Percentiles rank a stretch among this genome's conserved stretches.
Evolutionary conservation across 139 green algal species (phyloP).

Genomic region (Ettlia oleoabundans): DNA sequence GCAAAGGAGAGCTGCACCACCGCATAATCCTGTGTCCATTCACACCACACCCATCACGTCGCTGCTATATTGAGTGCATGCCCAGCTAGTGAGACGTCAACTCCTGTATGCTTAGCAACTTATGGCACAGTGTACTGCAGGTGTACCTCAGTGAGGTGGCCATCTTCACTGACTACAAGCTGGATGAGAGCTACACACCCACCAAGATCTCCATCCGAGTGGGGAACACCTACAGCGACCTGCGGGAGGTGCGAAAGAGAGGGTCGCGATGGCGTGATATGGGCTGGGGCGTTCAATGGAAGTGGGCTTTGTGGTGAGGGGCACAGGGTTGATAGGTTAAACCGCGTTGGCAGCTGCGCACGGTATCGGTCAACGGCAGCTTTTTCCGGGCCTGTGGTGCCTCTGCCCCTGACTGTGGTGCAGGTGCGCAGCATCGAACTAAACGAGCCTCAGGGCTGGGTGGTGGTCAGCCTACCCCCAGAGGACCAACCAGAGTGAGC

Average conservation of each 20-base stretch:
- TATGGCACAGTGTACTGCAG: too few species aligned
- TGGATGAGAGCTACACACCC: constrained; percentile 98
- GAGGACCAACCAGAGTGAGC: constrained; percentile 34
- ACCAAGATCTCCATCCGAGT: constrained; percentile 83
- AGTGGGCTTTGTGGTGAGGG: too few species aligned
- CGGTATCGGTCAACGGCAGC: background rate
- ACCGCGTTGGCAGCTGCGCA: background rate
- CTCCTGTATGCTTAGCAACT: too few species aligned
- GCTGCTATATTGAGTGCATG: too few species aligned
- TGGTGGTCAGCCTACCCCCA: constrained; percentile 66
- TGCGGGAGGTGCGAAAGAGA: constrained; percentile 65
- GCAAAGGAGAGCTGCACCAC: background rate
- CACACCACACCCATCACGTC: too few species aligned
- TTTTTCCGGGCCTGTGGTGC: background rate
- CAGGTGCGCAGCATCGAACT: constrained; percentile 66
- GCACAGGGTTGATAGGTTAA: too few species aligned
- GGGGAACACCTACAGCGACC: constrained; percentile 81
- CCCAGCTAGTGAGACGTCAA: too few species aligned
- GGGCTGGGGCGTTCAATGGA: too few species aligned
- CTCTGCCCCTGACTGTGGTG: background rate
- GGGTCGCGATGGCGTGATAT: background rate
- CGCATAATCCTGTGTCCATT: background rate
- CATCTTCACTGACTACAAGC: constrained; percentile 91
- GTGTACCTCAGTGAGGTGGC: constrained; percentile 71
- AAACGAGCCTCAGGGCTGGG: constrained; percentile 90